These are phyloP conservation scores for Atkinsonella texensis DNA, from an alignment of 2,329 filamentous ascomycete species.

Conservation along the genomic window DNA sequence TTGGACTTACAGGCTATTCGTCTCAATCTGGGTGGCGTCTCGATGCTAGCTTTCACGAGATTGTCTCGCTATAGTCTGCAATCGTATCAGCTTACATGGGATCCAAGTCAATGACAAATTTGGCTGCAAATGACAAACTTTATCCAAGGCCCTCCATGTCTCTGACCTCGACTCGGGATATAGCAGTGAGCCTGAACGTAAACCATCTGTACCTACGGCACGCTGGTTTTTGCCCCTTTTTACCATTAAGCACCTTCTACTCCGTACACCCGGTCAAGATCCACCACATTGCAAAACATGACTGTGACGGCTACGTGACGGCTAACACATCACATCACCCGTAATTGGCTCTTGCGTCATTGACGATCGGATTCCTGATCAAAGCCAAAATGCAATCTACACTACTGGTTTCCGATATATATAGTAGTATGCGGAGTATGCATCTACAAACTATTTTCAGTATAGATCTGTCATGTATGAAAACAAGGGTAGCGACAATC, in stretches of 20 bases:
- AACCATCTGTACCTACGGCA: too few relatives aligned
- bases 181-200: too few relatives aligned
- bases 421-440: neutral
- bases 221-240: neutral
- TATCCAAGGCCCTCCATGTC: neutral
- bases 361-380: neutral
- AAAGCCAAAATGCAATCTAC: neutral
- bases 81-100: neutral
- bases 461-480: neutral
- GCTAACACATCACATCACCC: neutral
- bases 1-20: too few relatives aligned
- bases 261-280: neutral
- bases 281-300: neutral
- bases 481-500: neutral
- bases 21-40: neutral
- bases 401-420: neutral
- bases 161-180: too few relatives aligned
- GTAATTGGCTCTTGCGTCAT: neutral
- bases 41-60: neutral
- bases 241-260: neutral
- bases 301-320: neutral
- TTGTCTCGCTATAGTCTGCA: neutral
- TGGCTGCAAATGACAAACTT: neutral
- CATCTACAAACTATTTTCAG: neutral
- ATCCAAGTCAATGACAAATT: neutral